These are phyloP conservation scores for Madurella mycetomatis DNA, from an alignment of 2,329 filamentous ascomycete genomes.

Conservation along the genomic window DNA sequence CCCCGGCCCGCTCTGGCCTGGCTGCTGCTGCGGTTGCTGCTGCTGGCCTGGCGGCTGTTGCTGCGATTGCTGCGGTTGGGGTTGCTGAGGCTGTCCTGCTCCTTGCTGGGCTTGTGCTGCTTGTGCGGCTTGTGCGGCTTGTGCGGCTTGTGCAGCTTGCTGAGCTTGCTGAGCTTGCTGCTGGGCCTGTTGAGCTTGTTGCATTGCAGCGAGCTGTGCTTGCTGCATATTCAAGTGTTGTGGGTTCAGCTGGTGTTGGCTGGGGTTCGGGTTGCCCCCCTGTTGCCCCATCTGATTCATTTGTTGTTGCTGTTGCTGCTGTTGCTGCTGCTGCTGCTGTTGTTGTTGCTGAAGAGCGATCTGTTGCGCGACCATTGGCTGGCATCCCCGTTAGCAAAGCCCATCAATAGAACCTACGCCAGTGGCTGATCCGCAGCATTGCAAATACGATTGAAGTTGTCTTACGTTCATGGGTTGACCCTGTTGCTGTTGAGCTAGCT, in stretches of 20 bases:
- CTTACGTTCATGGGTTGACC: slow-evolving; percentile 27
- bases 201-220: slow-evolving; percentile 37
- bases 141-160: slow-evolving; percentile 36
- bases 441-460: slow-evolving; percentile 6
- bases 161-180: slow-evolving; percentile 38
- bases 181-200: slow-evolving; percentile 32
- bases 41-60: slow-evolving; percentile 32
- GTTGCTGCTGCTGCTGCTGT: slow-evolving; percentile 33
- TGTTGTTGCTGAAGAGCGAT: slow-evolving; percentile 43
- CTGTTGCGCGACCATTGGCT: slow-evolving; percentile 42
- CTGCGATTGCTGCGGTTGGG: slow-evolving; percentile 34
- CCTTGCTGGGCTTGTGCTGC: slow-evolving; percentile 37
- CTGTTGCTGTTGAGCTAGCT: slow-evolving; percentile 24
- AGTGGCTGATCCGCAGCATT: background rate
- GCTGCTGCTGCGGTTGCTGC: slow-evolving; percentile 32
- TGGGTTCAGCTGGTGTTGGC: slow-evolving; percentile 45
- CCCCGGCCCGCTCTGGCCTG: slow-evolving; percentile 23
- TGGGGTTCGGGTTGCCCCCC: slow-evolving; percentile 37
- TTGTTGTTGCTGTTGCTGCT: slow-evolving; percentile 31
- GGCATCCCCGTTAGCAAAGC: slow-evolving; percentile 28
- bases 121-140: slow-evolving; percentile 37
- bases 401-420: slow-evolving; percentile 14
- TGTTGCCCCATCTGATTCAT: slow-evolving; percentile 41
- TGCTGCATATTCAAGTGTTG: slow-evolving; percentile 46
- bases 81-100: slow-evolving; percentile 33